These are phyloP conservation scores for Pseudogymnoascus sp. DNA, from an alignment of 2,329 filamentous ascomycete genomes.

Conservation along the genomic window DNA sequence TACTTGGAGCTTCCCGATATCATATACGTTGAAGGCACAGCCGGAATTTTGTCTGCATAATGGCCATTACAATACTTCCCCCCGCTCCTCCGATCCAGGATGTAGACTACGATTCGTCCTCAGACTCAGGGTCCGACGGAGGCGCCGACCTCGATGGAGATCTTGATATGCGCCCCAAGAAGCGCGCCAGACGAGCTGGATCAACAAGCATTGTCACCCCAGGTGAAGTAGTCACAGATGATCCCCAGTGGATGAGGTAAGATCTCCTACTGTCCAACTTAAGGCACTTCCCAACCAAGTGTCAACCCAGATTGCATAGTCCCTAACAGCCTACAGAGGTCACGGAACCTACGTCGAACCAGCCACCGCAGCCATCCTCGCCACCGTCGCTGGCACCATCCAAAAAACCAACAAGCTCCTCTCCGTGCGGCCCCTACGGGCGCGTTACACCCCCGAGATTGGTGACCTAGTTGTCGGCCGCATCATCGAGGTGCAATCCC, in stretches of 20 bases:
- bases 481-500: constrained; percentile 89
- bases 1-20: background rate
- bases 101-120: constrained; percentile 13
- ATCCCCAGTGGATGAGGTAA: constrained; percentile 92
- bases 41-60: constrained; percentile 10
- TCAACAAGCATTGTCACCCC: constrained; percentile 67
- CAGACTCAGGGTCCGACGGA: constrained; percentile 23
- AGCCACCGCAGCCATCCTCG: constrained; percentile 63
- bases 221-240: constrained; percentile 78
- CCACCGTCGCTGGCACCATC: constrained; percentile 83
- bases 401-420: constrained; percentile 95
- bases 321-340: constrained; percentile 49
- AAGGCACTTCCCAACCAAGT: background rate
- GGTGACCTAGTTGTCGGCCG: constrained; percentile 91
- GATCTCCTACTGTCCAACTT: background rate
- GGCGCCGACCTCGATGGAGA: constrained; percentile 28
- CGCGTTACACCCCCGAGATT: constrained; percentile 91
- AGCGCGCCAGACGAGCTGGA: constrained; percentile 32
- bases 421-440: constrained; percentile 80
- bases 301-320: background rate
- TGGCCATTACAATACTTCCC: constrained; percentile 30
- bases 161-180: constrained; percentile 38
- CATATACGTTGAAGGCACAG: background rate
- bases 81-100: constrained; percentile 23
- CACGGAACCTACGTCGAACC: constrained; percentile 79